Base-by-base conservation (phyloP, 1,139 yeast species). In the Hansenula sp. region DNA sequence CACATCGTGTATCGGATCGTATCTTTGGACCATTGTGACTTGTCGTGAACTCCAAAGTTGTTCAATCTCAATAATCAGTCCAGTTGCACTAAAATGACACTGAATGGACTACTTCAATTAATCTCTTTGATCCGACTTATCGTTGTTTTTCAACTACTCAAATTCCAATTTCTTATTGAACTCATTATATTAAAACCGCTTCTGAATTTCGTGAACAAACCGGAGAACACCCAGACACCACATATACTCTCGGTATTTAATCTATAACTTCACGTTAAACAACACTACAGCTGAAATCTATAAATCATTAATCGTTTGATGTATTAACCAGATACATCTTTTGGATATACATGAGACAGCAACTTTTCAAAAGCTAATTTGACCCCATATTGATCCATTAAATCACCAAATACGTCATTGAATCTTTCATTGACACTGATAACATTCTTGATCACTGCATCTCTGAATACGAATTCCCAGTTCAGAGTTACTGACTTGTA, bases 1-100 rank as follows among this genome's bases (percentile, higher is more conserved):
- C n/a, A 37, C 34, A 33, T 41, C 43, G 19, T 41, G 43, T 5
- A 41, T 32, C 4, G 43, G 43, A 12, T 41, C 43, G 21, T 36
- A 41, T 13, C 34, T 16, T 19, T 32, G 40, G 4, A 37, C 32
- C 42, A 40, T 40, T 19, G n/a, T n/a, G n/a, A n/a, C n/a, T n/a
- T n/a, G n/a, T n/a, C n/a, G n/a, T n/a, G n/a, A n/a, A n/a, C n/a
- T n/a, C n/a, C n/a, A n/a, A n/a, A n/a, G n/a, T n/a, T n/a, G n/a
- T n/a, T n/a, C n/a, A n/a, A n/a, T n/a, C n/a, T n/a, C n/a, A n/a
- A n/a, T n/a, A n/a, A n/a, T n/a, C n/a, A n/a, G n/a, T n/a, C n/a
- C n/a, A n/a, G n/a, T n/a, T n/a, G n/a, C n/a, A n/a, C n/a, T n/a
- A n/a, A n/a, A n/a, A n/a, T n/a, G n/a, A n/a, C n/a, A n/a, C n/a